Base-by-base conservation (phyloP, 2,329 filamentous ascomycete genomes). In the Fusarium beomiforme region DNA sequence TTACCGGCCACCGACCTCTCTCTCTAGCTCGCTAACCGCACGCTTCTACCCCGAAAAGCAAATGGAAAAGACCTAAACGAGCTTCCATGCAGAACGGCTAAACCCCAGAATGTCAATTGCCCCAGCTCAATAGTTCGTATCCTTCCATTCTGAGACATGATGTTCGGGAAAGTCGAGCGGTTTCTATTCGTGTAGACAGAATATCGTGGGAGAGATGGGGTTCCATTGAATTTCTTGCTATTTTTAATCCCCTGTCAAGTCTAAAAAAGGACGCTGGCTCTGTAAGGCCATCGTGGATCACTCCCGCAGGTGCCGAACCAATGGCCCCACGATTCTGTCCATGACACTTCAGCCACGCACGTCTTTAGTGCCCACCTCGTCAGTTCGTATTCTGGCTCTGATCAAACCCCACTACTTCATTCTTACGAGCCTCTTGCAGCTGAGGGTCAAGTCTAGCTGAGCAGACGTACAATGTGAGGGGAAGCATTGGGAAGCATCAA, bases 351-450 rank as follows among this genome's bases (percentile, higher is more conserved):
- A 66, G 71, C 69, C 74, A 75, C 68, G 63, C 64, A 65, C 53
- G 55, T 64, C 59, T 64, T 47, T 67, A 54, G 71, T 67, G 72
- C 73, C 73, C 74, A 72, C 74, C 74, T 71, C 64, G 59, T 33
- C 60, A 76, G 72, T 76, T 76, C 74, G 74, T 76, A 76, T 76
- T 76, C 64, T 63, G 47, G 55, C 56, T 53, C 11, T 55, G 62
- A 71, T 60, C 63, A 67, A 74, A 44, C 59, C 59, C 70, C 66
- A 54, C 54, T 55, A 29, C 62, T 68, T 59, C 41, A 55, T 69
- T 60, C n/a, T 59, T 64, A 63, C 57, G 69, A 71, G 69, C 19
- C 43, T 53, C 47, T 60, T 54, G 41, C 65, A 47, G 64, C 51
- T 70, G 56, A 54, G 47, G 31, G 43, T 57, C 34, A 56, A 26